Base-by-base conservation (phyloP, 768 basidiomycete genomes). In the Gymnopilus junonius region DNA sequence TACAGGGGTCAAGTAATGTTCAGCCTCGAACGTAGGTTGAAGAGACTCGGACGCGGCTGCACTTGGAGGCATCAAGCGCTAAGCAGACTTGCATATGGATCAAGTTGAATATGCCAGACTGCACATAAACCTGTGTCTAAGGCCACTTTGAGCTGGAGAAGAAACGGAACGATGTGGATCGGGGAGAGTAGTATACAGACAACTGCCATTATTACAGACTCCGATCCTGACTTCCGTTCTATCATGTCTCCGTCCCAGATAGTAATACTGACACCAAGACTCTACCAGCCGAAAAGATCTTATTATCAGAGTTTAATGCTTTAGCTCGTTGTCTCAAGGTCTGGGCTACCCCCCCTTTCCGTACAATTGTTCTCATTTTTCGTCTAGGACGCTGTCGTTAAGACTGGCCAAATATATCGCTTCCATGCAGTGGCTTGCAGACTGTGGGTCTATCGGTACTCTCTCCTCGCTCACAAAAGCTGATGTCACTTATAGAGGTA, bases 391-490 rank as follows among this genome's bases (percentile, higher is more conserved):
- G 85, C 87, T n/a, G 82, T 87, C 6, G 76, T 91, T 4, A 91
- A 87, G 73, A 88, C 90, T 1, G 90, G 85, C 5, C 86, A 92
- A 69, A 80, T 93, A 15, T 89, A 91, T 67, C 77, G 80, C 8
- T 93, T 91, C 70, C 88, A 91, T 69, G 80, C 84, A 0, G 88
- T 92, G 64, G 77, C 86, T 45, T 82, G 79, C 64, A 85, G 81
- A 77, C 78, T 92, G 92, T 92, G 70, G 65, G 87, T 76, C 35
- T 25, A 23, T 56, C 39, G 42, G 58, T n/a, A 29, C n/a, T 43
- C 10, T 37, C 20, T 27, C 14, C 39, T n/a, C 20, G 14, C 32
- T 50, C 12, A n/a, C 35, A 21, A 23, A 40, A 15, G 37, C 58
- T 32, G 63, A 37, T 34, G 55, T 11, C 46, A 55, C n/a, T n/a